Percentiles rank a stretch among this genome's conserved stretches.
Conservation (phyloP, 495 filamentous ascomycete genomes). For the Xylaria cubensis region DNA sequence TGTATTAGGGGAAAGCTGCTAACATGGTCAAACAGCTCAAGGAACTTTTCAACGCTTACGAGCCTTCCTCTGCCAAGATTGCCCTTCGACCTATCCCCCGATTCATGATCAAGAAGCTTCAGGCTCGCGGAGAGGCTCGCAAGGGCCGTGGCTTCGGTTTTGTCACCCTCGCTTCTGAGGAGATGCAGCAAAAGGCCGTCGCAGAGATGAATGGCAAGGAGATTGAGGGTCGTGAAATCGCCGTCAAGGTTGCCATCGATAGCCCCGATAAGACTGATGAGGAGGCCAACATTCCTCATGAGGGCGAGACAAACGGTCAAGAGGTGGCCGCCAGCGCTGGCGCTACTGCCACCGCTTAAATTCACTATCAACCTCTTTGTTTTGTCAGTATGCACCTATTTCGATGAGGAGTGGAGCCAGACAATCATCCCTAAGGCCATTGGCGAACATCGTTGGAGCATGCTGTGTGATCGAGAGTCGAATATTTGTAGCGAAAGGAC, state of each 20-base stretch:
- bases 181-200: conserved; percentile 95
- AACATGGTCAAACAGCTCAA: conserved; percentile 73
- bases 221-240: conserved; percentile 97
- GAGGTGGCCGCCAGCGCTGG: conserved; percentile 41
- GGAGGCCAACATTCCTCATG: conserved; percentile 60
- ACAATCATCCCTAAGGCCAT: conserved; percentile 29
- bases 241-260: conserved; percentile 99
- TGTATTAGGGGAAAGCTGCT: conserved; percentile 38
- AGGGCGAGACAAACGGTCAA: conserved; percentile 55
- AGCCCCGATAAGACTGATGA: conserved; percentile 98
- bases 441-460: conserved; percentile 35
- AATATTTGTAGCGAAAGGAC: conserved; percentile 31
- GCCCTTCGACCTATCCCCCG: conserved; percentile 97
- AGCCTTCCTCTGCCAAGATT: conserved; percentile 93
- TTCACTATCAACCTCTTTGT: conserved; percentile 17
- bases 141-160: conserved; percentile 99
- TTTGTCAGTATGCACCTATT: conserved; percentile 30
- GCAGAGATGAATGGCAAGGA: conserved; percentile 98
- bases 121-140: conserved; percentile 94
- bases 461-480: conserved; percentile 30
- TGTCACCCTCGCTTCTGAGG: conserved; percentile 93
- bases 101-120: conserved; percentile 99
- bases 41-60: conserved; percentile 90
- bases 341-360: conserved; percentile 33
- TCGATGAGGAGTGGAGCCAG: conserved; percentile 30